Base-by-base conservation (phyloP, 306 rosid genomes). In the Ormosia semicastrata region DNA sequence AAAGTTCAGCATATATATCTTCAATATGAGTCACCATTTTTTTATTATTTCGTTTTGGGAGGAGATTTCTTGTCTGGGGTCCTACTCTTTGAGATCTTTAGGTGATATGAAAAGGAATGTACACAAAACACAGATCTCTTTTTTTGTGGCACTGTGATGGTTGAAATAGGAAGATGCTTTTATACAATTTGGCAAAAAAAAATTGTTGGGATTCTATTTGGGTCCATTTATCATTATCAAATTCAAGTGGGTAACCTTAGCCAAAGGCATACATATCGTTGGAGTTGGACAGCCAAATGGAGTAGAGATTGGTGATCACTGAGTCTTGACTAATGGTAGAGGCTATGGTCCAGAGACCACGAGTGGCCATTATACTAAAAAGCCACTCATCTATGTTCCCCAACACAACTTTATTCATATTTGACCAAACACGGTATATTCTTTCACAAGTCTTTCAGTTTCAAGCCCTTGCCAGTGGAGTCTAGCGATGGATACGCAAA, bases 371-470 rank as follows among this genome's bases (percentile, higher is more conserved):
- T 70, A 58, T 71, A 76, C 73, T 40, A 14, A 69, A 60, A 80
- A 75, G 15, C 75, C 85, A 80, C 82, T 74, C 66, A 80, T 41
- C 2, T 30, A 4, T 78, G 83, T 73, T 79, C 78, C 78, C 84
- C 76, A 70, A 52, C 41, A 69, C 33, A 80, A 9, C 81, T 60
- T 75, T 75, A 32, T 59, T 75, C 73, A 63, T 80, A 63, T 80
- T 84, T 84, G 74, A 49, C 87, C 62, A 78, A 73, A 36, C 66
- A 58, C n/a, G 5, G 65, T 43, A 65, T 78, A 78, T 77, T 83
- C 62, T 57, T 41, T 62, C 53, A 37, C 33, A 77, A 63, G 44
- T 18, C 32, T 30, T 62, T 32, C 14, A 7, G 8, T 2, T 43
- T 58, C 15, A 34, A 34, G 8, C 8, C 46, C 47, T 63, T 47